These are phyloP conservation scores for Gossypium ekmanianum DNA, from an alignment of 345 rosid genomes.

Conservation along the genomic window DNA sequence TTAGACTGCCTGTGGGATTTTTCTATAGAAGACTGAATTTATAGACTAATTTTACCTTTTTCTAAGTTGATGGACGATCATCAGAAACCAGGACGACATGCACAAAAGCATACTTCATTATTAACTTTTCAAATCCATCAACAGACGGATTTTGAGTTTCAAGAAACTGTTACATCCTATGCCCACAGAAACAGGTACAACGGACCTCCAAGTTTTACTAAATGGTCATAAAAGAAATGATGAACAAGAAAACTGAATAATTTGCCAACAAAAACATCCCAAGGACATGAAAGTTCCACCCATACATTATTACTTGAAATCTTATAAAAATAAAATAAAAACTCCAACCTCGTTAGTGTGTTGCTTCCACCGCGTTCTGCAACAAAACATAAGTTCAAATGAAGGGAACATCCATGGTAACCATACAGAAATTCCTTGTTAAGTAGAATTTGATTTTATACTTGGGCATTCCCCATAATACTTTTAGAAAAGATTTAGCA, in stretches of 20 bases:
- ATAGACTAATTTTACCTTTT: too few species aligned
- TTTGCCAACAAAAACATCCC: background rate
- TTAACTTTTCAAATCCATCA: background rate
- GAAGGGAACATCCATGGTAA: constrained; percentile 6
- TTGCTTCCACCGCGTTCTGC: constrained; percentile 36
- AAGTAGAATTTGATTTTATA: background rate
- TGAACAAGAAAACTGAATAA: background rate
- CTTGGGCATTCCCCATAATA: background rate
- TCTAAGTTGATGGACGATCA: background rate
- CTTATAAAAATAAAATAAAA: background rate
- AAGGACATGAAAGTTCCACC: background rate
- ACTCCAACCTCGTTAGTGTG: background rate
- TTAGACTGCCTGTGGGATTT: too few species aligned
- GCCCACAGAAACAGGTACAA: background rate
- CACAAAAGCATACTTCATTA: background rate
- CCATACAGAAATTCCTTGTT: background rate
- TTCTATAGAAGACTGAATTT: too few species aligned
- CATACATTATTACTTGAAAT: constrained; percentile 7
- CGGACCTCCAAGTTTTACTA: background rate
- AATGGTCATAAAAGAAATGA: constrained; percentile 3
- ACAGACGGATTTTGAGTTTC: background rate
- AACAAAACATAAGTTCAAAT: constrained; percentile 11
- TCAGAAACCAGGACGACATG: background rate
- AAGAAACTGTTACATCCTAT: background rate
- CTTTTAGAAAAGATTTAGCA: background rate